phyloP scores from a whole-genome alignment of 495 filamentous ascomycete species.

The Astrothelium subdiscretum region DNA sequence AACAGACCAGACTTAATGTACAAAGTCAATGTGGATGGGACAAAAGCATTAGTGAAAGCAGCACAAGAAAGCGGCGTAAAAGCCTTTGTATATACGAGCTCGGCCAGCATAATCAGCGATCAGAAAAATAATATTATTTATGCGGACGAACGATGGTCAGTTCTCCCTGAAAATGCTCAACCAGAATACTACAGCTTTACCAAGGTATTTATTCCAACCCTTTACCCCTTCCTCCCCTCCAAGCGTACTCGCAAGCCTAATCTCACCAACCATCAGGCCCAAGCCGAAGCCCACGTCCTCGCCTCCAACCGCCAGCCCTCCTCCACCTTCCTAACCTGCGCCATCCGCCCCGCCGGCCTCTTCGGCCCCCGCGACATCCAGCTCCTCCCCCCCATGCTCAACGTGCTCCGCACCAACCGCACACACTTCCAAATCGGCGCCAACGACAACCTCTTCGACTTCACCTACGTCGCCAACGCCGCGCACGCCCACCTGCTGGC shows the following conservation, averaged over 20 bases:
- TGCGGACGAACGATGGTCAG: conserved; percentile 78
- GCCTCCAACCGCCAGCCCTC: conserved; percentile 64
- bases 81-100: conserved; percentile 90
- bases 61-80: conserved; percentile 67
- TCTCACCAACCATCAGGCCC: conserved; percentile 43
- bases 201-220: conserved; percentile 21
- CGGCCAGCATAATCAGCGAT: conserved; percentile 77
- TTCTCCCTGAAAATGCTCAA: conserved; percentile 57
- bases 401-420: conserved; percentile 50
- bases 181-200: conserved; percentile 72
- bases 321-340: conserved; percentile 17
- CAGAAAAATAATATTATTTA: conserved; percentile 71
- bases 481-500: conserved; percentile 65
- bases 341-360: conserved; percentile 17
- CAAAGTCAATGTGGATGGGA: conserved; percentile 91
- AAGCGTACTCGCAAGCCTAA: background rate
- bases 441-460: conserved; percentile 83
- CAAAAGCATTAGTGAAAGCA: conserved; percentile 63
- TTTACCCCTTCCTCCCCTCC: background rate
- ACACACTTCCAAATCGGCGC: conserved; percentile 74
- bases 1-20: conserved; percentile 45
- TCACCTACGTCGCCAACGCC: conserved; percentile 69
- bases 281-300: conserved; percentile 75
- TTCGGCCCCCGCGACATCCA: conserved; percentile 41
- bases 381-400: conserved; percentile 48